Conservation (phyloP, 2,329 filamentous ascomycete genomes). For the Ceratocystis diversiconidia region DNA sequence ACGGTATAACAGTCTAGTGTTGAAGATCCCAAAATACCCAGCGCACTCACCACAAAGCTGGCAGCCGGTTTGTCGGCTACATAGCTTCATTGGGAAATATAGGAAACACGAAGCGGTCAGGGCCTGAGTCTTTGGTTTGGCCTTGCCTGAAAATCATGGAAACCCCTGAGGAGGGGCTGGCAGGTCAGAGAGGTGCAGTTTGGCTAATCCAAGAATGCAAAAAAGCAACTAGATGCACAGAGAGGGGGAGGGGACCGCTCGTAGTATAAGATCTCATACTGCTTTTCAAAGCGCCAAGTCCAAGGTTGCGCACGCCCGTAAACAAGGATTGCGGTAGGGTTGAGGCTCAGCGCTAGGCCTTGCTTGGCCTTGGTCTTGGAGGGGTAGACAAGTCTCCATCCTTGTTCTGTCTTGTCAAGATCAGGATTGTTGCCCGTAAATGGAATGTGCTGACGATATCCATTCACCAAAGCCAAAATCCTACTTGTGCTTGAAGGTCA, state of each 20-base stretch:
- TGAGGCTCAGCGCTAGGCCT: conserved; percentile 11
- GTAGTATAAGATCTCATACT: neutral
- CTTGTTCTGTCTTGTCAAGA: too few species aligned
- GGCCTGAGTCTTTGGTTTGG: neutral
- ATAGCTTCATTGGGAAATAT: neutral
- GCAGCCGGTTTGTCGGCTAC: neutral
- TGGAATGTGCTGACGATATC: conserved; percentile 10
- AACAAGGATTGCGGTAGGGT: conserved; percentile 3
- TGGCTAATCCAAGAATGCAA: too few species aligned
- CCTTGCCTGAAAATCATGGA: neutral
- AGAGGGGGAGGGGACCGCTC: neutral
- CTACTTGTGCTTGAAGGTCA: neutral
- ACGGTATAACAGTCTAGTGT: neutral
- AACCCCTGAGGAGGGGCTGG: neutral
- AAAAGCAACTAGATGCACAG: neutral
- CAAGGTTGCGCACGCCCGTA: conserved; percentile 1
- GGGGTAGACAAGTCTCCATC: conserved; percentile 3
- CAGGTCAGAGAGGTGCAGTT: neutral
- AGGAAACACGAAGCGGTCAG: conserved; percentile 8
- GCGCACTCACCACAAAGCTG: neutral
- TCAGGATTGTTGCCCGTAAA: conserved; percentile 17
- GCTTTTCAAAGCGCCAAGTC: conserved; percentile 7
- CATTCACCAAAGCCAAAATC: neutral
- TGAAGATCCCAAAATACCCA: neutral
- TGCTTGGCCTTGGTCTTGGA: neutral